Percentiles rank a stretch among this genome's conserved stretches.
Evolutionary conservation across 768 basidiomycete genomes (phyloP).

Genomic region (Lentinula aciculospora): DNA sequence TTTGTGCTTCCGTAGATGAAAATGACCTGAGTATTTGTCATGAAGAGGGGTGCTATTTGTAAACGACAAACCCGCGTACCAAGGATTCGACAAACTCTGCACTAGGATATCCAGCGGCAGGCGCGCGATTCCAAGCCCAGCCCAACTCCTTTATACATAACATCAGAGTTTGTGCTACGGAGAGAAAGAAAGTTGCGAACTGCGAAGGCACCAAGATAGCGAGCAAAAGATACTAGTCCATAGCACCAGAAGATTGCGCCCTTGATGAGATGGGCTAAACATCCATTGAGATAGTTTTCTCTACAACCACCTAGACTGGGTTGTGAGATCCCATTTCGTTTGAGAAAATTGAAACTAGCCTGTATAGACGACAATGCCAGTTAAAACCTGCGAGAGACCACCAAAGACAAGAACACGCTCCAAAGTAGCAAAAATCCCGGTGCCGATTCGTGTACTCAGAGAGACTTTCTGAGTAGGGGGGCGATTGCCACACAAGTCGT

Average conservation of each 20-base stretch:
- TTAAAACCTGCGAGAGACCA: conserved; percentile 58
- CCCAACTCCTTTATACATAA: conserved; percentile 46
- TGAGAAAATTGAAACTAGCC: conserved; percentile 27
- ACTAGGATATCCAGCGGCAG: conserved; percentile 41
- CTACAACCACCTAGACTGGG: conserved; percentile 64
- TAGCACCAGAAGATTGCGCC: conserved; percentile 92
- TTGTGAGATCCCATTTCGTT: conserved; percentile 3
- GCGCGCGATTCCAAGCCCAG: conserved; percentile 92
- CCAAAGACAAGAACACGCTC: conserved; percentile 68
- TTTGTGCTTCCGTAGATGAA: conserved; percentile 88
- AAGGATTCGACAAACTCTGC: conserved; percentile 76
- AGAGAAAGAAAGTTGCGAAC: not conserved
- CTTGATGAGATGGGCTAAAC: conserved; percentile 90
- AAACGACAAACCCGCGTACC: not conserved
- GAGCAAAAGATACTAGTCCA: conserved; percentile 83
- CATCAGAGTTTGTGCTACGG: not conserved
- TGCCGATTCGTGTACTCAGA: conserved; percentile 36
- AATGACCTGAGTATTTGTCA: conserved; percentile 40
- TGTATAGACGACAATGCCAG: conserved; percentile 77
- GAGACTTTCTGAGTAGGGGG: conserved; percentile 13
- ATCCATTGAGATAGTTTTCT: conserved; percentile 70
- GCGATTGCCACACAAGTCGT: conserved; percentile 28
- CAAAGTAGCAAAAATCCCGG: conserved; percentile 41
- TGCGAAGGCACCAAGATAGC: conserved; percentile 88
- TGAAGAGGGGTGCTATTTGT: not conserved